Evolutionary conservation across 306 rosid genomes (phyloP).

Genomic region (Parietaria judaica): DNA sequence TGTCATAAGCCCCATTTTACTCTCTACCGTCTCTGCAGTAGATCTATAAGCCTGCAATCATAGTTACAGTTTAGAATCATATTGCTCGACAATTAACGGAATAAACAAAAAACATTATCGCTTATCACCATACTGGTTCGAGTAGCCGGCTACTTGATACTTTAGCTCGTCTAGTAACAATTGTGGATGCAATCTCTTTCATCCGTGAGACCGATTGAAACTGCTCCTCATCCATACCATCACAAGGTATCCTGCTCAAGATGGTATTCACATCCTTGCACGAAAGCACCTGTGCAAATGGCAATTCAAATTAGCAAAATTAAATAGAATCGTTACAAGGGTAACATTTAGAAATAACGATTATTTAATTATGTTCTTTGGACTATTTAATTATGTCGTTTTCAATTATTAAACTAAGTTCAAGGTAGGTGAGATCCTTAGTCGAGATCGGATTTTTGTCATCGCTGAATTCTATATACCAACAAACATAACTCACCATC

Average conservation of each 20-base stretch:
- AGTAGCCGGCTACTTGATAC: conserved; percentile 30
- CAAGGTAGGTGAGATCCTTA: too few species aligned
- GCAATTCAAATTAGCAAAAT: conserved; percentile 19
- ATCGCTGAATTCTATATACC: neutral
- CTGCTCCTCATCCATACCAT: conserved; percentile 59
- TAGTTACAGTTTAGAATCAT: neutral
- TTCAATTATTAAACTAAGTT: too few species aligned
- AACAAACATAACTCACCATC: conserved; percentile 43
- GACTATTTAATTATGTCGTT: too few species aligned
- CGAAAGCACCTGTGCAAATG: conserved; percentile 55
- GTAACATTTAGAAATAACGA: too few species aligned
- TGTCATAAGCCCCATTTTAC: neutral
- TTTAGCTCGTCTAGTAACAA: conserved; percentile 55
- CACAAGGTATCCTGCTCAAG: conserved; percentile 54
- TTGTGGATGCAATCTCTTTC: conserved; percentile 64
- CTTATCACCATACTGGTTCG: conserved; percentile 40
- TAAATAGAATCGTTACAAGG: neutral
- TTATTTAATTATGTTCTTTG: too few species aligned
- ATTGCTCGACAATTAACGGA: neutral
- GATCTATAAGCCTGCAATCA: conserved; percentile 39
- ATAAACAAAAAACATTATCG: neutral
- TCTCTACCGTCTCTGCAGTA: conserved; percentile 41
- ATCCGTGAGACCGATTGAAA: conserved; percentile 49
- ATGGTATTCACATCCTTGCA: conserved; percentile 68
- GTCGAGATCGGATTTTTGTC: too few species aligned